phyloP scores from a whole-genome alignment of 2,329 filamentous ascomycete species.

The Neonectria ditissima region DNA sequence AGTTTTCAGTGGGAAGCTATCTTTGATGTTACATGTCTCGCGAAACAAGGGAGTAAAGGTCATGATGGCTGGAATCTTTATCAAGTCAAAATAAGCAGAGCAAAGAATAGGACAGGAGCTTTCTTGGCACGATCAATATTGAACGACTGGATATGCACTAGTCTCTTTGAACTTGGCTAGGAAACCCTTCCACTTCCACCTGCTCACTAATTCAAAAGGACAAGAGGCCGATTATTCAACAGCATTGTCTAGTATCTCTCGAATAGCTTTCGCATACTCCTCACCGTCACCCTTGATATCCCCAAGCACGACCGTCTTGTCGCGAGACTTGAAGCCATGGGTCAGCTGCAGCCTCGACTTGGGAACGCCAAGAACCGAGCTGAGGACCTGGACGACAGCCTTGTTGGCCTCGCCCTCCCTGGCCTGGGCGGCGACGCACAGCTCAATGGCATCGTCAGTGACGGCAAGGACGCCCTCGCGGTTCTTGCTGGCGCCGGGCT shows the following conservation, averaged over 20 bases:
- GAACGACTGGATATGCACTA: too few species aligned
- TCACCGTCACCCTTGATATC: slow-evolving; percentile 50
- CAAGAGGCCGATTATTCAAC: slow-evolving; percentile 26
- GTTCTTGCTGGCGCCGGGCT: slow-evolving; percentile 71
- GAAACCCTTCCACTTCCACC: neutral
- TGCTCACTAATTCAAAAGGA: neutral
- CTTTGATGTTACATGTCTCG: too few species aligned
- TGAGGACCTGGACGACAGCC: slow-evolving; percentile 72
- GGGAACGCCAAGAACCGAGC: slow-evolving; percentile 68
- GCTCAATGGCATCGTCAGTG: slow-evolving; percentile 67
- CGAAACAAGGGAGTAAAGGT: too few species aligned
- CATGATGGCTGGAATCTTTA: too few species aligned
- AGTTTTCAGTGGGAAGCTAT: neutral
- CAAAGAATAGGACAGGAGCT: too few species aligned
- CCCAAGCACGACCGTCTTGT: slow-evolving; percentile 68
- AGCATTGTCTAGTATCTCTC: slow-evolving; percentile 45
- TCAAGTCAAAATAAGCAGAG: too few species aligned
- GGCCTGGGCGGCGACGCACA: slow-evolving; percentile 75
- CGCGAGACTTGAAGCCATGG: slow-evolving; percentile 71
- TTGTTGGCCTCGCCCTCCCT: slow-evolving; percentile 77
- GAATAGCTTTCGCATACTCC: slow-evolving; percentile 43
- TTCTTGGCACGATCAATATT: too few species aligned
- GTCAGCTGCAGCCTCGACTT: slow-evolving; percentile 73
- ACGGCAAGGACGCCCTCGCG: slow-evolving; percentile 71
- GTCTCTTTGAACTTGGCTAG: too few species aligned